A percentile compares a stretch with the other conserved stretches of the same genome.
Conservation (phyloP, 106 monocot species). For the Dendrobium chrysotoxum region DNA sequence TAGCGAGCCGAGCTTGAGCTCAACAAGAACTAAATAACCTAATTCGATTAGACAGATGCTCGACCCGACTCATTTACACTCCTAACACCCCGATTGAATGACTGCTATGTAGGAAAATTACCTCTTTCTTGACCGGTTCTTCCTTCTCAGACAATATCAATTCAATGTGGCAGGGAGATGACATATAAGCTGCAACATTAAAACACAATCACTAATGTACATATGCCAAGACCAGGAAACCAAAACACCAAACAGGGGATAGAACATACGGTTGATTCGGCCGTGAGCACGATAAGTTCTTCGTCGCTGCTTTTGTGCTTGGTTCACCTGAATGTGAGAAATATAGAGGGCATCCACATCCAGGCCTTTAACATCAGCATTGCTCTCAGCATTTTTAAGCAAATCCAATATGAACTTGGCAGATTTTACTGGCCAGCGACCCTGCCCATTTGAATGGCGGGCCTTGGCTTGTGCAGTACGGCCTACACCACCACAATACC, state of each 20-base stretch:
- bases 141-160: constrained; percentile 73
- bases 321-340: constrained; percentile 75
- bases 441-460: constrained; percentile 88
- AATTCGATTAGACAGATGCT: no score
- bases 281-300: constrained; percentile 75
- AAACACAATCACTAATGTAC: not conserved
- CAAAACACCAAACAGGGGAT: not conserved
- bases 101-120: constrained; percentile 12
- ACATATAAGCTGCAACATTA: constrained; percentile 53
- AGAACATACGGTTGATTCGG: constrained; percentile 55
- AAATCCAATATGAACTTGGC: constrained; percentile 59
- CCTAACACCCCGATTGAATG: no score
- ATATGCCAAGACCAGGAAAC: not conserved
- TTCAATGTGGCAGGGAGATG: constrained; percentile 77
- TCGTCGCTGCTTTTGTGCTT: constrained; percentile 66
- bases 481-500: constrained; percentile 80
- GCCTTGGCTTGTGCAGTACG: constrained; percentile 81
- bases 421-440: constrained; percentile 66
- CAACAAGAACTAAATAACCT: no score
- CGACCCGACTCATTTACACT: no score
- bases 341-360: constrained; percentile 55
- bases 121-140: constrained; percentile 78
- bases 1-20: no score
- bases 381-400: constrained; percentile 73
- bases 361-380: constrained; percentile 68